Base-by-base conservation (phyloP, 2,329 filamentous ascomycete species). In the Ceratocystis alfenasii region DNA sequence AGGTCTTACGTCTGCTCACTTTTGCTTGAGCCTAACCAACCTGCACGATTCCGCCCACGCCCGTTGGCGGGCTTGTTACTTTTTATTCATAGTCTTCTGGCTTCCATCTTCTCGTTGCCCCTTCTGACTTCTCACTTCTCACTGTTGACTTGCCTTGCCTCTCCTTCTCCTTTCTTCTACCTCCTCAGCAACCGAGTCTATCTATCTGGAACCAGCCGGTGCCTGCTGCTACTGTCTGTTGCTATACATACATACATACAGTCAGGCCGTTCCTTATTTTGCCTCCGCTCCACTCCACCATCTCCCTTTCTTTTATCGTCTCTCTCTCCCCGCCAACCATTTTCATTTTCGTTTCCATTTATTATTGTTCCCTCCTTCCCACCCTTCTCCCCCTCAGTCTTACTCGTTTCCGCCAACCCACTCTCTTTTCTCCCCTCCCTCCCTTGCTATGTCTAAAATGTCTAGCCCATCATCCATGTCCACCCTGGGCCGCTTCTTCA, bases 401-500 rank as follows among this genome's bases (percentile, higher is more conserved):
- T 33, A 25, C 25, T 30, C 53, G 25, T 55, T 15, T 55, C 22
- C 50, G 12, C 50, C 2, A 15, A 5, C 22, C 50, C 50, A 8
- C 22, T 62, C 63, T 17, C 6, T 64, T 1, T 55, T n/a, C 5
- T 20, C 50, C 20, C 15, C 53, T 48, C 41, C 15, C 25, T 44
- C 33, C 61, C 53, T n/a, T 17, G 3, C 44, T 8, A 46, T 48
- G 25, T 28, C 15, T 28, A 62, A 17, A 45, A 65, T 65, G 64
- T 46, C 64, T 28, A 59, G 30, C 46, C 60, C 46, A 25, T 28
- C 50, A 20, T 30, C 45, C 45, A 62, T 46, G 22, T 62, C 48
- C 30, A 59, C 61, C 48, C 33, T 62, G 36, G 55, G 64, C 30
- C 46, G 59, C 48, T 22, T 63, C 61, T 59, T 66, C 60, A 63